Evolutionary conservation across 1,139 yeast genomes (phyloP).

Genomic region (Debaryomyces robertsiae): DNA sequence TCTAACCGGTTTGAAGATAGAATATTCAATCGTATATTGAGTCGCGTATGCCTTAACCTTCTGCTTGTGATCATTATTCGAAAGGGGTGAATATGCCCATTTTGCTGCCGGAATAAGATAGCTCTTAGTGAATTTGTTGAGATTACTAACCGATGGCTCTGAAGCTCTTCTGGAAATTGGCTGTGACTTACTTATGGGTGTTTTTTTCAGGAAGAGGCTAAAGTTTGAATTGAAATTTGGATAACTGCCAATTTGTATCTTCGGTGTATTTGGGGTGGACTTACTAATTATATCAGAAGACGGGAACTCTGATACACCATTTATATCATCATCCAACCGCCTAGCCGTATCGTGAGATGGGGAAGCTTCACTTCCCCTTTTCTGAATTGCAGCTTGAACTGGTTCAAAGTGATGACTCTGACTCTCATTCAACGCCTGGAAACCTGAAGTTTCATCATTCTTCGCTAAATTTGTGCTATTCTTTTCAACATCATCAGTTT

Average conservation of each 20-base stretch:
- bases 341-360: too few species aligned
- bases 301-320: not conserved
- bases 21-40: conserved; percentile 29
- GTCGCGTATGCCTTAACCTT: conserved; percentile 12
- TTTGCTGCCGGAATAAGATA: conserved; percentile 32
- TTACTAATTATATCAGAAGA: not conserved
- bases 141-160: conserved; percentile 15
- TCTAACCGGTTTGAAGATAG: conserved; percentile 26
- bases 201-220: conserved; percentile 1
- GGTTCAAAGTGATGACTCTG: too few species aligned
- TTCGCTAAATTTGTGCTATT: conserved; percentile 5
- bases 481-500: not conserved
- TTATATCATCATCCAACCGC: too few species aligned
- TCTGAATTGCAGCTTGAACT: too few species aligned
- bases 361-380: too few species aligned
- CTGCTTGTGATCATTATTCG: conserved; percentile 13
- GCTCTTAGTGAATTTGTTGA: conserved; percentile 26
- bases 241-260: not conserved
- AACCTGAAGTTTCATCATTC: conserved; percentile 7
- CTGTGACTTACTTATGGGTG: conserved; percentile 3
- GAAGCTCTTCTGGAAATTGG: conserved; percentile 15
- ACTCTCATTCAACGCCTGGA: conserved; percentile 5
- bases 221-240: not conserved
- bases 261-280: conserved; percentile 5
- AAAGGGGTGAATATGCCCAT: conserved; percentile 28